These are phyloP conservation scores for Leonotis leonurus DNA, from an alignment of 257 asterid genomes.

Conservation along the genomic window DNA sequence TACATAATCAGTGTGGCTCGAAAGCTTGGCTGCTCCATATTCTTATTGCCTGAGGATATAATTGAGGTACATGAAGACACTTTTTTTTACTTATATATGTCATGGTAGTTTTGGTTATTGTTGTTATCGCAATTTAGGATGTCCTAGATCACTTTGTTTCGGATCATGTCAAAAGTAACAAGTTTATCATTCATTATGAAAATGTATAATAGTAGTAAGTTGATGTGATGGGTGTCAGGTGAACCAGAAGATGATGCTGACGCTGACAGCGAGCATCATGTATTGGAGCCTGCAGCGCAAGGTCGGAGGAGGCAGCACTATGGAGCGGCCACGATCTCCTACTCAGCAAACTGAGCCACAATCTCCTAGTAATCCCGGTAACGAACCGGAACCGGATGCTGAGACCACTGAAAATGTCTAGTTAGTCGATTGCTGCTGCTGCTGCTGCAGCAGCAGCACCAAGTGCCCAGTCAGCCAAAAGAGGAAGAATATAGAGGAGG, in stretches of 20 bases:
- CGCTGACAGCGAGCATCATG: constrained; percentile 81
- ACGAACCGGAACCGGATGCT: not conserved
- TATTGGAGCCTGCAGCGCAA: constrained; percentile 73
- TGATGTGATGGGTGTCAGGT: constrained; percentile 40
- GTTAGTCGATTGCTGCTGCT: not conserved
- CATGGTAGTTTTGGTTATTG: not conserved
- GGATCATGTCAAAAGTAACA: not conserved
- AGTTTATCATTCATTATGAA: not conserved
- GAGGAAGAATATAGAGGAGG: not conserved
- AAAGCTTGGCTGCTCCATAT: constrained; percentile 60
- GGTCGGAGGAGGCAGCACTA: constrained; percentile 25
- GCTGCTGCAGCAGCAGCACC: not conserved
- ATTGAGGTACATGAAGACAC: constrained; percentile 59
- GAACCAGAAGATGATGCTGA: constrained; percentile 79
- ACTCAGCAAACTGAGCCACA: not conserved
- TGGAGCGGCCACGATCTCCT: constrained; percentile 17
- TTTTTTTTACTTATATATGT: not conserved
- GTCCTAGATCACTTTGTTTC: too few species aligned
- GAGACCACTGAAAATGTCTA: not conserved
- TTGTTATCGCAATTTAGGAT: not conserved
- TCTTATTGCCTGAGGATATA: constrained; percentile 57
- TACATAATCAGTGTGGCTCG: constrained; percentile 61
- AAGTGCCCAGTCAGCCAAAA: not conserved
- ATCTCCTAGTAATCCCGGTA: not conserved
- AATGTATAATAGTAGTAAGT: not conserved